A percentile compares a stretch with the other conserved stretches of the same genome.
Evolutionary conservation across 768 basidiomycete genomes (phyloP).

Genomic region (Russula compacta): DNA sequence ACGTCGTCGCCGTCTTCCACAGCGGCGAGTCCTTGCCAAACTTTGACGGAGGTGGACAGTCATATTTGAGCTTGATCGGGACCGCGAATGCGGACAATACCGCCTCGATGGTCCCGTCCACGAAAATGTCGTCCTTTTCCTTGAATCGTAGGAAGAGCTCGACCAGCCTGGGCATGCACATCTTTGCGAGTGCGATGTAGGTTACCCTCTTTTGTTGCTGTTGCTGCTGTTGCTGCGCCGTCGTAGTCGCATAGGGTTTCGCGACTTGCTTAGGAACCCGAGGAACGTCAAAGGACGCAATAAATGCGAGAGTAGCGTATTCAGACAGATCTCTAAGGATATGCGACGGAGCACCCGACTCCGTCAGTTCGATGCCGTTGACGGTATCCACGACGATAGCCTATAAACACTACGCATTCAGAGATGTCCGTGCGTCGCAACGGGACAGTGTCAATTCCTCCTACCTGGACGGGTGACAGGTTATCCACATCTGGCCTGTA

Average conservation of each 20-base stretch:
- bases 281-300: constrained; percentile 62
- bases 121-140: constrained; percentile 50
- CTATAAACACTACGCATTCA: constrained; percentile 29
- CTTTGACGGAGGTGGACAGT: constrained; percentile 83
- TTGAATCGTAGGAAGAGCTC: constrained; percentile 69
- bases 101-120: constrained; percentile 78
- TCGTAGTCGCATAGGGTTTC: constrained; percentile 14
- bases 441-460: constrained; percentile 3
- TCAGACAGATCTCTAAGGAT: constrained; percentile 80
- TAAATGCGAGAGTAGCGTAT: constrained; percentile 79
- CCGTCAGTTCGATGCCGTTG: constrained; percentile 53
- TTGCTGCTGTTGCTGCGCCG: constrained; percentile 32
- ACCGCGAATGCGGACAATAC: constrained; percentile 77
- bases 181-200: constrained; percentile 86
- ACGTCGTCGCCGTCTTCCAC: constrained; percentile 91
- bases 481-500: constrained; percentile 83
- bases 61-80: constrained; percentile 90
- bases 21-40: constrained; percentile 80
- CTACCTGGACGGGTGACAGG: constrained; percentile 71
- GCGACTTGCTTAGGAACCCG: constrained; percentile 11
- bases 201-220: constrained; percentile 60
- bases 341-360: constrained; percentile 55
- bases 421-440: neutral
- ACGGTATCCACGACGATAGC: constrained; percentile 65
- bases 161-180: constrained; percentile 74